A percentile compares a stretch with the other conserved stretches of the same genome.
phyloP scores from a whole-genome alignment of 2,329 filamentous ascomycete genomes.

The Bipolaris sorokiniana region DNA sequence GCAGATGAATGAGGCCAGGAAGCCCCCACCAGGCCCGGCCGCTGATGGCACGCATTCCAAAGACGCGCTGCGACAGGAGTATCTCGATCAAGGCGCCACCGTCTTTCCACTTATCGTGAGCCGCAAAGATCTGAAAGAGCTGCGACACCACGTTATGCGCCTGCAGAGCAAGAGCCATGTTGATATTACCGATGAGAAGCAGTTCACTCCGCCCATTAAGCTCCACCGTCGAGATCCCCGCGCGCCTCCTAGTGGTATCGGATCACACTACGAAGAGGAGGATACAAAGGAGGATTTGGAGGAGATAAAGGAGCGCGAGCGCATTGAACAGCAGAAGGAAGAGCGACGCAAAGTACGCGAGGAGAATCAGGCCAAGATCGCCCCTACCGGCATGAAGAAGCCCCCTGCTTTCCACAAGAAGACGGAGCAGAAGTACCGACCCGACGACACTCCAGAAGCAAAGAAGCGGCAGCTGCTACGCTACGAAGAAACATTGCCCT shows the following conservation, averaged over 20 bases:
- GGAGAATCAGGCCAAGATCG: constrained; percentile 89
- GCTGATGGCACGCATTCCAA: constrained; percentile 21
- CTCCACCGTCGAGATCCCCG: constrained; percentile 85
- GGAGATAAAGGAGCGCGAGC: constrained; percentile 71
- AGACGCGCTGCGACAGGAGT: constrained; percentile 37
- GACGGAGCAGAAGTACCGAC: constrained; percentile 81
- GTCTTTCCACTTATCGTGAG: constrained; percentile 75
- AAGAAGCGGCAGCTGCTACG: constrained; percentile 68
- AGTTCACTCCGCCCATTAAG: constrained; percentile 87
- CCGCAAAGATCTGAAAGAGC: constrained; percentile 77
- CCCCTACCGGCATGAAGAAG: constrained; percentile 76
- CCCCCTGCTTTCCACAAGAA: constrained; percentile 74
- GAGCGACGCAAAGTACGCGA: constrained; percentile 87
- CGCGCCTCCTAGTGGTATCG: constrained; percentile 61
- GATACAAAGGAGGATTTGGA: constrained; percentile 67
- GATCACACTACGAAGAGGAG: constrained; percentile 53
- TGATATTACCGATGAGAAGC: constrained; percentile 74
- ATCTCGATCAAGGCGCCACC: constrained; percentile 31
- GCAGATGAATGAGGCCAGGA: constrained; percentile 39
- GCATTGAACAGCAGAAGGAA: constrained; percentile 65
- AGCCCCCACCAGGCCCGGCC: constrained; percentile 15
- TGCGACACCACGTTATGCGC: constrained; percentile 87
- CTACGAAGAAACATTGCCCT: constrained; percentile 94
- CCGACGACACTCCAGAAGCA: constrained; percentile 78
- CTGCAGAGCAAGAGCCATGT: constrained; percentile 68